phyloP scores from a whole-genome alignment of 495 filamentous ascomycete genomes.

The Barbatosphaeria neglecta region DNA sequence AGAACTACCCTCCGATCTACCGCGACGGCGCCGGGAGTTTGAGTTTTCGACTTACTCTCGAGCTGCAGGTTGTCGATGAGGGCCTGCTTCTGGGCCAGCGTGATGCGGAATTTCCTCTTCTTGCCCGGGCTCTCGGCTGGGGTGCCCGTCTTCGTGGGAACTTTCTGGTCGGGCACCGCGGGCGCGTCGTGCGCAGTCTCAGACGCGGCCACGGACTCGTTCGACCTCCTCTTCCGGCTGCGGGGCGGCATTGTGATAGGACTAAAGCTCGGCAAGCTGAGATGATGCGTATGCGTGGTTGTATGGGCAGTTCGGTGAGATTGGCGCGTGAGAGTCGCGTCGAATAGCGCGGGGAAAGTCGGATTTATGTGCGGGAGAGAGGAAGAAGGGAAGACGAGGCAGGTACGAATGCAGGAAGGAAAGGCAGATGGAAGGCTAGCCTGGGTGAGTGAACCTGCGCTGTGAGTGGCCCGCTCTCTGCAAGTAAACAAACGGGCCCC shows the following conservation, averaged over 20 bases:
- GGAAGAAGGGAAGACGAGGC: background rate
- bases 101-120: conserved; percentile 51
- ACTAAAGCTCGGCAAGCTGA: too few species aligned
- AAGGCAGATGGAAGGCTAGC: background rate
- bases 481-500: conserved; percentile 25
- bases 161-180: conserved; percentile 19
- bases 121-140: conserved; percentile 48
- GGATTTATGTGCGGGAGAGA: too few species aligned
- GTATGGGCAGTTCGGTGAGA: too few species aligned
- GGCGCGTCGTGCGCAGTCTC: conserved; percentile 15
- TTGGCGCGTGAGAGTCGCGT: too few species aligned
- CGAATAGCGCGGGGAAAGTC: too few species aligned
- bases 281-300: too few species aligned
- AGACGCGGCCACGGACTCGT: conserved; percentile 26
- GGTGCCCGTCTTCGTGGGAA: conserved; percentile 28
- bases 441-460: conserved; percentile 1
- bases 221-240: conserved; percentile 50
- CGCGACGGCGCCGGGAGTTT: background rate
- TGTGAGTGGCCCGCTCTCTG: conserved; percentile 16
- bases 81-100: conserved; percentile 71
- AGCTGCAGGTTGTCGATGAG: conserved; percentile 87
- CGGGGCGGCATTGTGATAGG: conserved; percentile 39
- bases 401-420: background rate
- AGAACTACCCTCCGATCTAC: background rate
- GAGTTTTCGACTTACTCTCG: conserved; percentile 55